Evolutionary conservation across 2,329 filamentous ascomycete genomes (phyloP).

Genomic region (Verticillium nubilum): DNA sequence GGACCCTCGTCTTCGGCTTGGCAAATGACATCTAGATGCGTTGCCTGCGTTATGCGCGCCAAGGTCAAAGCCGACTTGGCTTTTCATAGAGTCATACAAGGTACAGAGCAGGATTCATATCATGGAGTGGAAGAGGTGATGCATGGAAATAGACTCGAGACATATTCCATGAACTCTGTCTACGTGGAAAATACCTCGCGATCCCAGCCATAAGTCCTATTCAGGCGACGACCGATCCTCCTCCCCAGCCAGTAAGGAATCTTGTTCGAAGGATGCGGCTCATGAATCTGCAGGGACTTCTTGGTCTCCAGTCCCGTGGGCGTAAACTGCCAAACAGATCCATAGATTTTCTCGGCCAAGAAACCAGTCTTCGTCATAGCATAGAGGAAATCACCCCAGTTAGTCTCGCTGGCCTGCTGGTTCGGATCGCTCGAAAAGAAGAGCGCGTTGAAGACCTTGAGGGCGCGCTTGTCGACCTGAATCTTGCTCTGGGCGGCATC

Average conservation of each 20-base stretch:
- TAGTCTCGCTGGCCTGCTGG: slow-evolving; percentile 34
- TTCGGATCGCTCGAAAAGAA: slow-evolving; percentile 24
- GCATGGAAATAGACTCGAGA: too few relatives aligned
- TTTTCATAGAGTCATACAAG: too few relatives aligned
- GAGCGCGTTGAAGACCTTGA: slow-evolving; percentile 32
- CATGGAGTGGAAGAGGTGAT: too few relatives aligned
- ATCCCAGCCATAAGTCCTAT: slow-evolving; percentile 44
- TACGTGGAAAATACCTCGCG: slow-evolving; percentile 11
- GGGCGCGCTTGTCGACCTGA: slow-evolving; percentile 21
- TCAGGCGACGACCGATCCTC: slow-evolving; percentile 41
- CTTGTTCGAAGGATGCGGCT: slow-evolving; percentile 51
- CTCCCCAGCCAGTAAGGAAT: slow-evolving; percentile 40
- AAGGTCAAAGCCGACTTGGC: too few relatives aligned
- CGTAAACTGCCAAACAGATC: slow-evolving; percentile 55
- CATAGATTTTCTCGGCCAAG: slow-evolving; percentile 48
- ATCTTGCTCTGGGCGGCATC: slow-evolving; percentile 3
- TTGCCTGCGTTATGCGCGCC: too few relatives aligned
- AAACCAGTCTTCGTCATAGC: slow-evolving; percentile 48
- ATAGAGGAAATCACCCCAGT: slow-evolving; percentile 48
- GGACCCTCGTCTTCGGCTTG: too few relatives aligned
- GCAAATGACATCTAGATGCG: too few relatives aligned
- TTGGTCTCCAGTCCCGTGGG: slow-evolving; percentile 32
- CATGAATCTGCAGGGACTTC: slow-evolving; percentile 53
- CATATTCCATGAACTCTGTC: background rate
- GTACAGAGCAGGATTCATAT: too few relatives aligned